phyloP scores from a whole-genome alignment of 2,329 filamentous ascomycete species.

The Curvularia sp. region DNA sequence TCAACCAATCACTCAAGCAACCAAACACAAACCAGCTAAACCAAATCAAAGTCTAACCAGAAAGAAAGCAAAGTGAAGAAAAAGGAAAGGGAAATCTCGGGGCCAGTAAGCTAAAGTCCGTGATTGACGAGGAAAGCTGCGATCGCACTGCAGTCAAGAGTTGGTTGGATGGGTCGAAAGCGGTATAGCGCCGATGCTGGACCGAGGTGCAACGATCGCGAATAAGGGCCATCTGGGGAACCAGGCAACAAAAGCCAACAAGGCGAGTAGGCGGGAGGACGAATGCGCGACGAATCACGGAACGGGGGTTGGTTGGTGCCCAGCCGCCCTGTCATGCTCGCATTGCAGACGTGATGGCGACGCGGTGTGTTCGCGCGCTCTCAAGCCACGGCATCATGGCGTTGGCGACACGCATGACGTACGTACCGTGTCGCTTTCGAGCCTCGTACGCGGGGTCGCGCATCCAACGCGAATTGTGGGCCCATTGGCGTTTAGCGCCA shows the following conservation, averaged over 20 bases:
- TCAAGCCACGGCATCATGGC: constrained; percentile 9
- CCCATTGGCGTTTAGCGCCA: neutral
- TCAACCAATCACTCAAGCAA: too few species aligned
- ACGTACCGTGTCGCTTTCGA: constrained; percentile 16
- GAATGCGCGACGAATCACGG: neutral
- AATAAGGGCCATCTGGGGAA: neutral
- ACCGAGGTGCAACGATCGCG: constrained; percentile 13
- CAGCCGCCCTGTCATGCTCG: neutral
- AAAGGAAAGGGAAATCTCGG: too few species aligned
- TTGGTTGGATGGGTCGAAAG: neutral
- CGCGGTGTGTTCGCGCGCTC: constrained; percentile 13
- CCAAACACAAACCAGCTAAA: too few species aligned
- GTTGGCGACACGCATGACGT: constrained; percentile 18
- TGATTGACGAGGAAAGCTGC: too few species aligned
- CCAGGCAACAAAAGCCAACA: neutral
- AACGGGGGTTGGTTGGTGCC: neutral
- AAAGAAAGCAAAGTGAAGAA: too few species aligned
- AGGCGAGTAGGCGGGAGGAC: neutral
- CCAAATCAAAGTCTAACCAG: too few species aligned
- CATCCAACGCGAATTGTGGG: constrained; percentile 1
- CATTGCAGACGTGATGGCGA: constrained; percentile 11
- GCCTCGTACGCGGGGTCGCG: neutral
- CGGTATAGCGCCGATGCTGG: constrained; percentile 16
- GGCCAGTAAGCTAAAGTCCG: too few species aligned
- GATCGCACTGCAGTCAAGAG: constrained; percentile 8